Evolutionary conservation across 129 eudicot genomes (phyloP).

Genomic region (Flaveria linearis): DNA sequence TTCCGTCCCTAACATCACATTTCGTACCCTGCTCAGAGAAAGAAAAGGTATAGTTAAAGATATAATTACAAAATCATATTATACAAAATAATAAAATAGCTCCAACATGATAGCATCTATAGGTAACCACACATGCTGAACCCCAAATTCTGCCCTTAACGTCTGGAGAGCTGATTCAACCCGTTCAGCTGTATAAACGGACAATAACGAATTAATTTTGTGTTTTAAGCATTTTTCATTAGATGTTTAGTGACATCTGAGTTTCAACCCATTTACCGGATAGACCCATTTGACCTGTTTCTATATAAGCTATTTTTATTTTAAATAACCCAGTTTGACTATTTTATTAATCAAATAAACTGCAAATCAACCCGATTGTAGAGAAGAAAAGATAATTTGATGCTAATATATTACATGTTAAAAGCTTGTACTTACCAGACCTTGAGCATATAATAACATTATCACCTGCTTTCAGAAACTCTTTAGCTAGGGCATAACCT

Average conservation of each 20-base stretch:
- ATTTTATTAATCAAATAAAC: too few species aligned
- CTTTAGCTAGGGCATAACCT: constrained; percentile 91
- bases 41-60: constrained; percentile 4
- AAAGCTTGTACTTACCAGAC: constrained; percentile 58
- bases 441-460: constrained; percentile 91
- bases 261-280: not conserved
- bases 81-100: too few species aligned
- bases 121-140: constrained; percentile 99
- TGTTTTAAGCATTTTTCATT: constrained; percentile 1
- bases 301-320: not conserved
- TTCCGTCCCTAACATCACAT: constrained; percentile 90
- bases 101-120: constrained; percentile 21
- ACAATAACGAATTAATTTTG: not conserved
- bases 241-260: not conserved
- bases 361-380: too few species aligned
- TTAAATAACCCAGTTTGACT: too few species aligned
- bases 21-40: constrained; percentile 66
- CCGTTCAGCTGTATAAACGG: constrained; percentile 62
- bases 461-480: constrained; percentile 86
- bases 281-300: not conserved
- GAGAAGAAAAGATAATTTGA: too few species aligned
- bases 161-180: constrained; percentile 74
- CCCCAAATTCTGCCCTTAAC: constrained; percentile 65
- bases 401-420: too few species aligned
- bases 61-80: too few species aligned